Evolutionary conservation across 1,139 yeast species (phyloP).

Genomic region (Zhuliangozyma blackwelliae): DNA sequence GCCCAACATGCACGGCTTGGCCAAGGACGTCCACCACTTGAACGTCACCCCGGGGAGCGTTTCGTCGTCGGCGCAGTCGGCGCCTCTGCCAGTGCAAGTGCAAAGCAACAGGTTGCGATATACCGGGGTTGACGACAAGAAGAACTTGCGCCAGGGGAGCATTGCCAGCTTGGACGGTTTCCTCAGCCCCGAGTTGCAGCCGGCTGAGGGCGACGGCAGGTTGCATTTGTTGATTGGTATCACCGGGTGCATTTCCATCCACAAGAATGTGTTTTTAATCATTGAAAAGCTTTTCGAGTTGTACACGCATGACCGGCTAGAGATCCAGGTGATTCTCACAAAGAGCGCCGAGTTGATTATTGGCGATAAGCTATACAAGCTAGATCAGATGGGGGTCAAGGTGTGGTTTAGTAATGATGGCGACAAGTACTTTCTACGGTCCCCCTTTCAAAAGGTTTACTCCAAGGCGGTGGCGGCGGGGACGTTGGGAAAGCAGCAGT

Average conservation of each 20-base stretch:
- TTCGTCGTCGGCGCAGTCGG: slow-evolving; percentile 4
- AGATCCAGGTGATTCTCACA: slow-evolving; percentile 26
- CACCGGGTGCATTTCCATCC: slow-evolving; percentile 25
- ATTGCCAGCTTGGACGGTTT: neutral
- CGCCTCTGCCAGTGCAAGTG: slow-evolving; percentile 4
- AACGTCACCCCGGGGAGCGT: slow-evolving; percentile 3
- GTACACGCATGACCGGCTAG: slow-evolving; percentile 20
- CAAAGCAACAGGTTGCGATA: slow-evolving; percentile 8
- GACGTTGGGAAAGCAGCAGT: neutral
- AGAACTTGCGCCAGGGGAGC: neutral
- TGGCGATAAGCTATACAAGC: slow-evolving; percentile 20
- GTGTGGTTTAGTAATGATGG: slow-evolving; percentile 27
- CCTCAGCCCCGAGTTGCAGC: slow-evolving; percentile 2
- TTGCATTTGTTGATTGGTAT: slow-evolving; percentile 25
- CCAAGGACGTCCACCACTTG: neutral
- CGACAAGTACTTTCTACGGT: slow-evolving; percentile 15
- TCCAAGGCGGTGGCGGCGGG: slow-evolving; percentile 10
- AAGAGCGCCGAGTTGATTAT: slow-evolving; percentile 26
- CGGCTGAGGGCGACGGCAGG: slow-evolving; percentile 10
- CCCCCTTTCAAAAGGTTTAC: slow-evolving; percentile 11
- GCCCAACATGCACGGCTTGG: slow-evolving; percentile 21
- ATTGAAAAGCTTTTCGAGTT: slow-evolving; percentile 25
- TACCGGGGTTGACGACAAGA: neutral
- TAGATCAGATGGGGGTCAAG: slow-evolving; percentile 23
- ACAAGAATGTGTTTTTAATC: slow-evolving; percentile 21